Conservation (phyloP, 805 yeast species). For the Babjeviella inositovora region DNA sequence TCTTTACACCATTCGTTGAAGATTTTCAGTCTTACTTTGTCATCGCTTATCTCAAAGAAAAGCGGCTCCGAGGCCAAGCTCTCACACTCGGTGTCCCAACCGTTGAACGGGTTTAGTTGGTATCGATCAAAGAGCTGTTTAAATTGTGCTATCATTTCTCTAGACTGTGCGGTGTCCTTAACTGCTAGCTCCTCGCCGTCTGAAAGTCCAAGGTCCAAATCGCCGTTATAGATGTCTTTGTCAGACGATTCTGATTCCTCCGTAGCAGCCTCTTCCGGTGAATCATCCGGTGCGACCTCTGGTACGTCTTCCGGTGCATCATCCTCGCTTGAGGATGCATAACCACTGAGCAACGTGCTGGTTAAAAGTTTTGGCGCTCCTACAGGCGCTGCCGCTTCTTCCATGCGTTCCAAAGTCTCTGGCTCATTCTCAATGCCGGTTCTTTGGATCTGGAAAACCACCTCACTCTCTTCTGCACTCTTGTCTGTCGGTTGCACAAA, state of each 20-base stretch:
- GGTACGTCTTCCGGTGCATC: too few species aligned
- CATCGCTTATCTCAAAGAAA: conserved; percentile 15
- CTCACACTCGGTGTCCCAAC: conserved; percentile 29
- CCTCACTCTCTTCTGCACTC: too few species aligned
- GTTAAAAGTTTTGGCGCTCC: too few species aligned
- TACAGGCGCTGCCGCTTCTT: too few species aligned
- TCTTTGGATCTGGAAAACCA: too few species aligned
- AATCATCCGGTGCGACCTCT: conserved; percentile 1
- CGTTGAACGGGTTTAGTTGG: conserved; percentile 21
- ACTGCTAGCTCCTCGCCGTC: too few species aligned
- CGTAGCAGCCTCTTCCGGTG: conserved; percentile 1
- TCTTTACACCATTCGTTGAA: conserved; percentile 30
- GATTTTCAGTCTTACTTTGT: conserved; percentile 14
- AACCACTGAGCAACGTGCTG: not conserved
- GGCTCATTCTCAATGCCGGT: too few species aligned
- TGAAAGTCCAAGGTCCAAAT: not conserved
- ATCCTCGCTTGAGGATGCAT: conserved; percentile 1
- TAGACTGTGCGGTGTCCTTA: too few species aligned
- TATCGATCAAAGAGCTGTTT: conserved; percentile 13
- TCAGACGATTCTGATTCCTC: conserved; percentile 6
- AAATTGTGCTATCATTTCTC: too few species aligned
- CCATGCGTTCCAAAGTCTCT: too few species aligned
- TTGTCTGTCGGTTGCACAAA: too few species aligned
- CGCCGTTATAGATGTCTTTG: conserved; percentile 6
- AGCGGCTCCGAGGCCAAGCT: conserved; percentile 23